Conservation (phyloP, 129 eudicot genomes). For the Pulicaria dysenterica region DNA sequence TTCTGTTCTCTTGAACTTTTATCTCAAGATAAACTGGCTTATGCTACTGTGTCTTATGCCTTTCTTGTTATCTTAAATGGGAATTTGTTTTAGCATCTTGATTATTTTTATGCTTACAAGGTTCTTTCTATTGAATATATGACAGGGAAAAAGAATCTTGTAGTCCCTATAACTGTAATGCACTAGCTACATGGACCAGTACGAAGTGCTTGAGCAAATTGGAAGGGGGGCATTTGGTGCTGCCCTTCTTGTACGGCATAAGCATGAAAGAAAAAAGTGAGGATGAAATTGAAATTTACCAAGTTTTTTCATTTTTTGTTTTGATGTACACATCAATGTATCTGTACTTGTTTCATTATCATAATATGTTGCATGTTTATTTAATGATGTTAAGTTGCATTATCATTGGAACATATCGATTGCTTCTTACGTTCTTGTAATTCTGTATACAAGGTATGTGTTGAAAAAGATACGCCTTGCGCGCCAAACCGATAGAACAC, state of each 20-base stretch:
- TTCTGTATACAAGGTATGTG: slow-evolving; percentile 76
- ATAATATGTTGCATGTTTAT: slow-evolving; percentile 18
- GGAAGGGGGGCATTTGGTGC: slow-evolving; percentile 98
- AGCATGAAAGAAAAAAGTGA: slow-evolving; percentile 93
- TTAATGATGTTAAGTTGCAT: slow-evolving; percentile 19
- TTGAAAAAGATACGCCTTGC: slow-evolving; percentile 98
- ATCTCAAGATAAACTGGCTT: slow-evolving; percentile 3
- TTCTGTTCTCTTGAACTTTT: background rate
- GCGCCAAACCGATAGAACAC: slow-evolving; percentile 96
- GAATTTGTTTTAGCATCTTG: slow-evolving; percentile 1
- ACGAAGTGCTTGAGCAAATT: slow-evolving; percentile 92
- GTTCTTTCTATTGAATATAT: slow-evolving; percentile 12
- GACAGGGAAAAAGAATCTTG: slow-evolving; percentile 31
- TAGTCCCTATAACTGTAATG: slow-evolving; percentile 26
- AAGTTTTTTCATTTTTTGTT: slow-evolving; percentile 12
- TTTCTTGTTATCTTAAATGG: slow-evolving; percentile 12
- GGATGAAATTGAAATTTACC: slow-evolving; percentile 24
- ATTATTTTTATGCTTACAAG: slow-evolving; percentile 20
- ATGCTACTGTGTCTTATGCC: slow-evolving; percentile 6
- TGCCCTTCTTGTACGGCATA: slow-evolving; percentile 93
- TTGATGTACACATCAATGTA: background rate
- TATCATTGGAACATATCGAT: slow-evolving; percentile 26
- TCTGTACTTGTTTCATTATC: slow-evolving; percentile 19
- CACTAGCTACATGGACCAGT: slow-evolving; percentile 70
- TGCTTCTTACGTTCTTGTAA: slow-evolving; percentile 30